These are phyloP conservation scores for Cystobasidium pallidum DNA, from an alignment of 1,284 basidiomycete species.

Conservation along the genomic window DNA sequence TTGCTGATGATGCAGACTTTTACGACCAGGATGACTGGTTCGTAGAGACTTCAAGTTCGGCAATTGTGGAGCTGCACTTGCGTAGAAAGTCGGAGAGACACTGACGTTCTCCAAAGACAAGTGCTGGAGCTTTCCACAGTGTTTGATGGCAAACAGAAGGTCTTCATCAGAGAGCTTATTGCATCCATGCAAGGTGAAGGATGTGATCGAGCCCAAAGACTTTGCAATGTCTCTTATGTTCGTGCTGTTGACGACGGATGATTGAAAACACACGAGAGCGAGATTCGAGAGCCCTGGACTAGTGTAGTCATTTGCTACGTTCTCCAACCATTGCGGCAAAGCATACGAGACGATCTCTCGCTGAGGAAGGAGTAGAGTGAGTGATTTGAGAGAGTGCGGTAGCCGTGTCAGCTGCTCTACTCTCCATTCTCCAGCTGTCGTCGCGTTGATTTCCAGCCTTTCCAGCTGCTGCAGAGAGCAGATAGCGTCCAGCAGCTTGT, in stretches of 20 bases:
- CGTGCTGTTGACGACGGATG: constrained; percentile 22
- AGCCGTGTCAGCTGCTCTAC: constrained; percentile 17
- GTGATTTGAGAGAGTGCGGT: constrained; percentile 13
- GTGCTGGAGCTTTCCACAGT: constrained; percentile 31
- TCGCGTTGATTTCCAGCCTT: constrained; percentile 35
- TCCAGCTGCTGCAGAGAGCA: constrained; percentile 19
- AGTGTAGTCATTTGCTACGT: neutral
- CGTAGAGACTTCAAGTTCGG: constrained; percentile 16
- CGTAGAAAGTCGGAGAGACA: constrained; percentile 27
- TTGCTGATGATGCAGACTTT: neutral
- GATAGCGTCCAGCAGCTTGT: constrained; percentile 33
- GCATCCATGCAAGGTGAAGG: constrained; percentile 35
- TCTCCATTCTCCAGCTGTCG: constrained; percentile 31
- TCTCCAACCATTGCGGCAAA: constrained; percentile 28
- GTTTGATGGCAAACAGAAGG: constrained; percentile 21
- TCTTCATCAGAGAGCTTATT: constrained; percentile 26
- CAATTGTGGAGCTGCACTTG: constrained; percentile 4
- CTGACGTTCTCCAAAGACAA: constrained; percentile 27
- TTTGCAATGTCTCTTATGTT: constrained; percentile 2
- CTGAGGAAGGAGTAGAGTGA: constrained; percentile 26
- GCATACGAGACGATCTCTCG: constrained; percentile 30
- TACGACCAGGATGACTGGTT: constrained; percentile 35
- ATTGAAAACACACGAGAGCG: constrained; percentile 28
- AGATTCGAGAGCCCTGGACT: constrained; percentile 6
- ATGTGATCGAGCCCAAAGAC: constrained; percentile 18